Conservation (phyloP, 164 flowering plant species). For the Warburgia ugandensis region DNA sequence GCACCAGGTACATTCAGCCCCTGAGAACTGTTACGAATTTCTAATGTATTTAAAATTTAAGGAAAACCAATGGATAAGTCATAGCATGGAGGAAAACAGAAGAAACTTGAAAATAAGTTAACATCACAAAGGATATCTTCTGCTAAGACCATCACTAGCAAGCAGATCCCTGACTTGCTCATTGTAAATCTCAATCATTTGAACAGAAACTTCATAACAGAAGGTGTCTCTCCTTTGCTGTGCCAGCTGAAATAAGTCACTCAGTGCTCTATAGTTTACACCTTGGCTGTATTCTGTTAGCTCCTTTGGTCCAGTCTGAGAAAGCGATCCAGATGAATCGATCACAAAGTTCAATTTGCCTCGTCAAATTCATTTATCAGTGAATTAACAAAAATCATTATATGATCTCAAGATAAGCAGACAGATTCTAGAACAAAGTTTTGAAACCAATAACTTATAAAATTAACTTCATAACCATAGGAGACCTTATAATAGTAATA, state of each 20-base stretch:
- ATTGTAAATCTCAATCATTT: constrained; percentile 97
- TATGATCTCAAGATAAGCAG: background rate
- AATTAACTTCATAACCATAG: too few relatives aligned
- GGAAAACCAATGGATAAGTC: constrained; percentile 27
- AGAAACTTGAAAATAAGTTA: too few relatives aligned
- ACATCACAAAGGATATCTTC: constrained; percentile 99
- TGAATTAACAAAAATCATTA: too few relatives aligned
- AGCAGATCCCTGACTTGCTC: constrained; percentile 99
- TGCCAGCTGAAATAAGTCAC: constrained; percentile 74
- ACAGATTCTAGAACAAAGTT: too few relatives aligned
- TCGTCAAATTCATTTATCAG: too few relatives aligned
- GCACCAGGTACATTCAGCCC: constrained; percentile 97
- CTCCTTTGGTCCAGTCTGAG: constrained; percentile 88
- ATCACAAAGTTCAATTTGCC: too few relatives aligned
- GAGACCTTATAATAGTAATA: too few relatives aligned
- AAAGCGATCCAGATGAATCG: too few relatives aligned
- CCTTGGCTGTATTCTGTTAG: constrained; percentile 81
- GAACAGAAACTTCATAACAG: constrained; percentile 79
- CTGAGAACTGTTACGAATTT: constrained; percentile 88
- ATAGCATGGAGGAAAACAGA: constrained; percentile 1
- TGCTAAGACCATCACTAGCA: constrained; percentile 64
- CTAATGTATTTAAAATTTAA: constrained; percentile 67
- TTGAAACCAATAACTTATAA: too few relatives aligned
- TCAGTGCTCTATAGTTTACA: constrained; percentile 85
- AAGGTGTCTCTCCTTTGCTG: constrained; percentile 81